phyloP scores from a whole-genome alignment of 305 asterid genomes.

The Fraxinus baroniana region DNA sequence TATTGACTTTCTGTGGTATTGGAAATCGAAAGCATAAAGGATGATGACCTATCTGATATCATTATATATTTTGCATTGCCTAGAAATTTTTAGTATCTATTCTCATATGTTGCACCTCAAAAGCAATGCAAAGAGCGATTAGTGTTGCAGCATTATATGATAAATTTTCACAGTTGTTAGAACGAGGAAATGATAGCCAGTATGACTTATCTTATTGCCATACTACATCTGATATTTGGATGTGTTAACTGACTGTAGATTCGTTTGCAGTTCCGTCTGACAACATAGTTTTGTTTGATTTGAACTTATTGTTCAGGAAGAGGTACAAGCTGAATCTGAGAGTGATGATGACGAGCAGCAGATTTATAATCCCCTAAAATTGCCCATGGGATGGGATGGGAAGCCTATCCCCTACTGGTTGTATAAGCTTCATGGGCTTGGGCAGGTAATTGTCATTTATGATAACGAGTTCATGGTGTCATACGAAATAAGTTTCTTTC shows the following conservation, averaged over 20 bases:
- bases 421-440: slow-evolving; percentile 98
- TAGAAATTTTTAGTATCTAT: not conserved
- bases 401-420: slow-evolving; percentile 99
- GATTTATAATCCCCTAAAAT: slow-evolving; percentile 92
- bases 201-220: not conserved
- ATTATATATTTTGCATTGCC: not conserved
- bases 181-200: not conserved
- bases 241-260: not conserved
- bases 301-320: slow-evolving; percentile 60
- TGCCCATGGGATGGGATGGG: slow-evolving; percentile 99
- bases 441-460: slow-evolving; percentile 63
- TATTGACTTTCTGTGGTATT: not conserved
- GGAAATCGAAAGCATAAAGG: not conserved
- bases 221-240: not conserved
- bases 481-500: not conserved
- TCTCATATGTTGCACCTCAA: not conserved
- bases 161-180: not conserved
- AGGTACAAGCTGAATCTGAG: slow-evolving; percentile 84
- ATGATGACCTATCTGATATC: not conserved
- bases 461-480: slow-evolving; percentile 7
- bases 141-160: not conserved
- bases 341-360: slow-evolving; percentile 98
- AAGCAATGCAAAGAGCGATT: not conserved
- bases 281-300: slow-evolving; percentile 6
- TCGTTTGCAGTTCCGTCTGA: not conserved